phyloP scores from a whole-genome alignment of 2,329 filamentous ascomycete genomes.

The Stemphylium lycopersici region DNA sequence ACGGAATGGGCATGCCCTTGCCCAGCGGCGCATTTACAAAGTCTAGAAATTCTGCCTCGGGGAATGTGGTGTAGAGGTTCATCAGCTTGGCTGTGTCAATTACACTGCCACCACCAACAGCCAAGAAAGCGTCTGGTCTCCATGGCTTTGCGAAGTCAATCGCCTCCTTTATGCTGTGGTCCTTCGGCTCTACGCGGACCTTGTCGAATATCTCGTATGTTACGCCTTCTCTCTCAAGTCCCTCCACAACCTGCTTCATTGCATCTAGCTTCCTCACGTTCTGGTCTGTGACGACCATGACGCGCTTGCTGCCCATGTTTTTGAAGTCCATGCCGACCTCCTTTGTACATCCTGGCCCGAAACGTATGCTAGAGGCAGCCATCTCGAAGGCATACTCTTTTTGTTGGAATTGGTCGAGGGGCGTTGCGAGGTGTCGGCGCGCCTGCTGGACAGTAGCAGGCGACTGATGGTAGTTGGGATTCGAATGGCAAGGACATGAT shows the following conservation, averaged over 20 bases:
- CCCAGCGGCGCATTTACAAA: conserved; percentile 97
- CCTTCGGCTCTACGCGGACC: conserved; percentile 89
- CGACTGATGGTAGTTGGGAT: conserved; percentile 72
- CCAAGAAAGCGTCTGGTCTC: conserved; percentile 85
- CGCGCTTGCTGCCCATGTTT: conserved; percentile 85
- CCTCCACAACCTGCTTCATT: conserved; percentile 87
- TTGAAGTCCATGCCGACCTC: conserved; percentile 98
- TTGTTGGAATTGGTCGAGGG: conserved; percentile 71
- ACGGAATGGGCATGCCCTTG: conserved; percentile 76
- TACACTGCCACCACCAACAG: conserved; percentile 89
- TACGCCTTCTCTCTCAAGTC: conserved; percentile 77
- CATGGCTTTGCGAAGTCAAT: conserved; percentile 85
- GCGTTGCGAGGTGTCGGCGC: conserved; percentile 73
- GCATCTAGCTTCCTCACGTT: conserved; percentile 83
- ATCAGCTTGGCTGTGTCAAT: conserved; percentile 99
- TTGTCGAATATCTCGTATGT: conserved; percentile 81
- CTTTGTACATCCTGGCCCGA: conserved; percentile 89
- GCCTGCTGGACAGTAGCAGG: conserved; percentile 56
- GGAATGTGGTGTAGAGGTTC: conserved; percentile 93
- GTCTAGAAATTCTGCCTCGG: conserved; percentile 92
- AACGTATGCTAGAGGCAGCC: conserved; percentile 93
- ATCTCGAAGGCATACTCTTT: conserved; percentile 99
- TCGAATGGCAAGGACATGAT: conserved; percentile 93
- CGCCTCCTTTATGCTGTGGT: conserved; percentile 87
- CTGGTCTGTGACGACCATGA: conserved; percentile 89